These are phyloP conservation scores for Phalaenopsis aphrodite DNA, from an alignment of 106 monocot genomes.

Conservation along the genomic window DNA sequence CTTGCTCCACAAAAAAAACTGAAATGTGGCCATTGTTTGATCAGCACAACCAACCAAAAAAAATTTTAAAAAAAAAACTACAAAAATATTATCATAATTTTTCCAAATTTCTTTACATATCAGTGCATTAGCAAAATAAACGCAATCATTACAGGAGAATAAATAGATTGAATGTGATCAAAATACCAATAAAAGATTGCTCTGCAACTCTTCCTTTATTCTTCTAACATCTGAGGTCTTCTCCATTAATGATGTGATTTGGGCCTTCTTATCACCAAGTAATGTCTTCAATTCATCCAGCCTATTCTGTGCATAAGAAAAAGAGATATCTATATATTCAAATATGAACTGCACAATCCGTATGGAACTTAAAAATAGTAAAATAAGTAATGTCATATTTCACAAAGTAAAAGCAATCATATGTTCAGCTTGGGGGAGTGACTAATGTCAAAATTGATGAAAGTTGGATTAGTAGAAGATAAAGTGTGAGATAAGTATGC, in stretches of 20 bases:
- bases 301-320: constrained; percentile 34
- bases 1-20: neutral
- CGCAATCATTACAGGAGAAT: neutral
- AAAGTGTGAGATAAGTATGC: neutral
- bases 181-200: constrained; percentile 62
- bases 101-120: neutral
- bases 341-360: neutral
- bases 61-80: neutral
- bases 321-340: neutral
- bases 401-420: neutral
- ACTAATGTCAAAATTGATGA: neutral
- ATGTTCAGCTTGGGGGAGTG: neutral
- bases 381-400: neutral
- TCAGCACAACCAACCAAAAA: neutral
- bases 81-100: neutral
- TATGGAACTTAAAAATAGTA: neutral
- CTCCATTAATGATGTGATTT: constrained; percentile 67
- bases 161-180: neutral
- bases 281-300: constrained; percentile 40
- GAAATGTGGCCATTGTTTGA: neutral
- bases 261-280: constrained; percentile 48
- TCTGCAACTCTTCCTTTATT: constrained; percentile 68
- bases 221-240: constrained; percentile 77
- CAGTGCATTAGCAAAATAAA: neutral
- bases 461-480: neutral